phyloP scores from a whole-genome alignment of 768 basidiomycete species.

The Coprinopsis sp. region DNA sequence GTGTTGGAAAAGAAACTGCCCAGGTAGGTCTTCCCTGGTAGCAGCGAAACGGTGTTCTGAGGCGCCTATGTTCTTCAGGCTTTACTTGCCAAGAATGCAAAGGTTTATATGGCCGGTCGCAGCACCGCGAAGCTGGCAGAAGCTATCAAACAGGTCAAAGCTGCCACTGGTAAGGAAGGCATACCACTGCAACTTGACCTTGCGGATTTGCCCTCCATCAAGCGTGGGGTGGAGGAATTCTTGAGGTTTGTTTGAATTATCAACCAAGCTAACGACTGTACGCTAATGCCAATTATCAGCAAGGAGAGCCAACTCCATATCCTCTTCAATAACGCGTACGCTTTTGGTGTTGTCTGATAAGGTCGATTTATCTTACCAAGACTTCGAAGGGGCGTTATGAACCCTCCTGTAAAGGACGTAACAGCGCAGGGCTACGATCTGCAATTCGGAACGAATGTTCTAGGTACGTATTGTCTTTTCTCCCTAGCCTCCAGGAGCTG shows the following conservation, averaged over 20 bases:
- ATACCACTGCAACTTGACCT: slow-evolving; percentile 40
- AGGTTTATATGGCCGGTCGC: slow-evolving; percentile 57
- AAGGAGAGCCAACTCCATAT: slow-evolving; percentile 41
- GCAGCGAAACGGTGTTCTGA: neutral
- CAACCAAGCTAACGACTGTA: slow-evolving; percentile 12
- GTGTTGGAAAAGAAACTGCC: slow-evolving; percentile 59
- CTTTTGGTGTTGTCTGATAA: neutral
- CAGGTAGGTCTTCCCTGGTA: slow-evolving; percentile 31
- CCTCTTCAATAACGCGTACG: slow-evolving; percentile 46
- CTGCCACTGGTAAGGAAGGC: slow-evolving; percentile 42
- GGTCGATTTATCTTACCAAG: neutral
- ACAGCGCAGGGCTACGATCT: slow-evolving; percentile 53
- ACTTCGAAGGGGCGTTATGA: slow-evolving; percentile 41
- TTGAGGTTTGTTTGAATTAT: slow-evolving; percentile 24
- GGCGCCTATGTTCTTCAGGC: slow-evolving; percentile 26
- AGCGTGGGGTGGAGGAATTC: slow-evolving; percentile 38
- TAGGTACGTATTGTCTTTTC: slow-evolving; percentile 29
- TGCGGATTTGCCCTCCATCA: slow-evolving; percentile 35
- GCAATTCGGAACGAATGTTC: slow-evolving; percentile 52
- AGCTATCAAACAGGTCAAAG: slow-evolving; percentile 51
- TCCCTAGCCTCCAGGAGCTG: neutral
- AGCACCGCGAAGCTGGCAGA: slow-evolving; percentile 36
- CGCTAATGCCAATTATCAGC: slow-evolving; percentile 13
- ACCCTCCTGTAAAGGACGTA: slow-evolving; percentile 35
- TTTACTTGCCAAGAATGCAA: slow-evolving; percentile 55